phyloP scores from a whole-genome alignment of 1,139 yeast genomes.

The Suhomyces chickasaworum region DNA sequence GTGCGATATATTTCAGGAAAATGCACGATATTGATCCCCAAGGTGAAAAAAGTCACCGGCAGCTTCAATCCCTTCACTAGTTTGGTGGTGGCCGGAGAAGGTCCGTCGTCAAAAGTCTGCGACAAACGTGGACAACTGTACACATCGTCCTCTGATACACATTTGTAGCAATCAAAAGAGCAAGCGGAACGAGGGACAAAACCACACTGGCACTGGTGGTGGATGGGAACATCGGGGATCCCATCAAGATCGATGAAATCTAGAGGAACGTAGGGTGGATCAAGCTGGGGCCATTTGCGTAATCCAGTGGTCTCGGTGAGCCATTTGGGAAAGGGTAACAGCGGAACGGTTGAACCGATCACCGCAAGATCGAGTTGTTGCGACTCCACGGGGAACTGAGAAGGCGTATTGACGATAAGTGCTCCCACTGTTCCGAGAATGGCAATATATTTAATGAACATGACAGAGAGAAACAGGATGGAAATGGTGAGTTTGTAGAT shows the following conservation, averaged over 20 bases:
- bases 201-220: constrained; percentile 62
- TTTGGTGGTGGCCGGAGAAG: constrained; percentile 67
- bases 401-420: not conserved
- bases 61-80: constrained; percentile 54
- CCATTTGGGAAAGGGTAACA: constrained; percentile 79
- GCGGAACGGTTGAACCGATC: not conserved
- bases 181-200: constrained; percentile 48
- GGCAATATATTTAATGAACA: not conserved
- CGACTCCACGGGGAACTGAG: not conserved
- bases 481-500: not conserved
- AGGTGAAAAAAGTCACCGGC: constrained; percentile 74
- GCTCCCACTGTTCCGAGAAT: not conserved
- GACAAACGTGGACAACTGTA: constrained; percentile 71
- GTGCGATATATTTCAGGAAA: constrained; percentile 71
- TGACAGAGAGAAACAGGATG: not conserved
- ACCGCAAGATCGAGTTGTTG: not conserved
- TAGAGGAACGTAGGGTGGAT: constrained; percentile 85
- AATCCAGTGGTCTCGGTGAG: constrained; percentile 71
- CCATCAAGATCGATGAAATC: constrained; percentile 61
- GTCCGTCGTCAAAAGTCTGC: constrained; percentile 96
- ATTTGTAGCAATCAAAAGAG: constrained; percentile 83
- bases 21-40: constrained; percentile 78
- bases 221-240: constrained; percentile 52
- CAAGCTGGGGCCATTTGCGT: constrained; percentile 76
- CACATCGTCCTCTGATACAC: constrained; percentile 78